phyloP scores from a whole-genome alignment of 2,329 filamentous ascomycete species.

The Grosmannia serpens region DNA sequence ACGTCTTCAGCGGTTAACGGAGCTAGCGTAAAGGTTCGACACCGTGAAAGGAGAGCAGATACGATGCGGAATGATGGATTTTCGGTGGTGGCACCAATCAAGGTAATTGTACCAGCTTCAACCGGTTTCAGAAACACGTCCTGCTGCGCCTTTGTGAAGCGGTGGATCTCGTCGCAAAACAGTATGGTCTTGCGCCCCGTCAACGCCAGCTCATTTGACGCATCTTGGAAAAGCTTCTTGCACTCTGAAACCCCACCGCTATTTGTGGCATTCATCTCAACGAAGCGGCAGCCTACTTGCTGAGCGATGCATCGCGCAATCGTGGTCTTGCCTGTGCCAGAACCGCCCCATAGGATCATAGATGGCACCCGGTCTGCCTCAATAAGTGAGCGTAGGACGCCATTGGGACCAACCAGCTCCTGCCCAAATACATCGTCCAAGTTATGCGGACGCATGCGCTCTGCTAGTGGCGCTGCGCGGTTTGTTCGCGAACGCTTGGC shows the following conservation, averaged over 20 bases:
- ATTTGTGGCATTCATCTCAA: constrained; percentile 91
- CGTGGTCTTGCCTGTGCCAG: constrained; percentile 78
- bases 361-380: constrained; percentile 78
- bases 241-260: constrained; percentile 80
- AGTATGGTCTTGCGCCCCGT: constrained; percentile 89
- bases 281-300: constrained; percentile 71
- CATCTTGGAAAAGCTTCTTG: constrained; percentile 84
- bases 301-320: constrained; percentile 85
- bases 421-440: constrained; percentile 86
- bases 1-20: constrained; percentile 66
- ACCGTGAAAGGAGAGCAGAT: constrained; percentile 75
- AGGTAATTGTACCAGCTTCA: constrained; percentile 77
- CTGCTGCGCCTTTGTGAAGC: constrained; percentile 85
- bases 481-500: constrained; percentile 58
- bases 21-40: constrained; percentile 77
- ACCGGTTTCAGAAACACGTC: constrained; percentile 91
- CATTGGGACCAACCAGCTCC: constrained; percentile 73
- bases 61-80: constrained; percentile 94
- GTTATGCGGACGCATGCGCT: constrained; percentile 78
- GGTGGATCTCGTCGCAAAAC: constrained; percentile 94
- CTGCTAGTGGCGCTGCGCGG: constrained; percentile 72
- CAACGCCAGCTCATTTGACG: constrained; percentile 64
- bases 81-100: constrained; percentile 93
- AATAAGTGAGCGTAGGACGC: constrained; percentile 79
- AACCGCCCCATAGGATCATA: constrained; percentile 86